phyloP scores from a whole-genome alignment of 2,329 filamentous ascomycete genomes.

The Apiospora marii region DNA sequence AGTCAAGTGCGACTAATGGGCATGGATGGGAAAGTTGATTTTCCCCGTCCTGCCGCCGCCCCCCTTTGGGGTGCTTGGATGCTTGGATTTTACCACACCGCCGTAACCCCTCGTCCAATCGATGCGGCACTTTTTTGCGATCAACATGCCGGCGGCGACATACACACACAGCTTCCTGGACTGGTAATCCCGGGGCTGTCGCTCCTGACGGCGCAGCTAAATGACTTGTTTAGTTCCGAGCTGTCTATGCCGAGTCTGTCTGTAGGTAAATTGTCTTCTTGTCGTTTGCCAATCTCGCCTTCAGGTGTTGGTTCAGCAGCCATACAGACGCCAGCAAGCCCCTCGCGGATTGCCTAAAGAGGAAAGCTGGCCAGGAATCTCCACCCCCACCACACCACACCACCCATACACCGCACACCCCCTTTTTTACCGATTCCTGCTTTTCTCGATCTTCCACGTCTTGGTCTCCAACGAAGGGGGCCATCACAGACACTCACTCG shows the following conservation, averaged over 20 bases:
- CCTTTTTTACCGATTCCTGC: not conserved
- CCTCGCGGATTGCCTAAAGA: conserved; percentile 15
- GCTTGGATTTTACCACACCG: not conserved
- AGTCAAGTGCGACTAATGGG: not conserved
- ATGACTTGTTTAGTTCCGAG: not conserved
- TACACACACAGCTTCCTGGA: conserved; percentile 96
- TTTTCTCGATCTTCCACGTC: not conserved
- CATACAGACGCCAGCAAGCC: conserved; percentile 14
- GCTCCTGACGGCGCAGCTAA: conserved; percentile 51
- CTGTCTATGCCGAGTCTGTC: not conserved
- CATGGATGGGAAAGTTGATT: conserved; percentile 18
- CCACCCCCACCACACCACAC: not conserved
- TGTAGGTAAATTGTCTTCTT: not conserved
- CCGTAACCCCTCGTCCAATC: not conserved
- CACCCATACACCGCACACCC: not conserved
- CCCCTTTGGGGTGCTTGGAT: not conserved
- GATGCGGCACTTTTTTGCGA: conserved; percentile 64
- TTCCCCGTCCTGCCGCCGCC: not conserved
- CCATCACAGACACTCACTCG: not conserved
- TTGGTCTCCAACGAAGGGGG: not conserved
- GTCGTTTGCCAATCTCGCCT: not conserved
- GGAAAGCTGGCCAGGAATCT: not conserved
- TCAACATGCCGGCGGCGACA: conserved; percentile 78
- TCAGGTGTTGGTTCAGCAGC: not conserved
- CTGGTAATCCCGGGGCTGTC: conserved; percentile 98